A percentile compares a stretch with the other conserved stretches of the same genome.
These are phyloP conservation scores for Ceratocystis huliohia DNA, from an alignment of 2,329 filamentous ascomycete species.

Conservation along the genomic window DNA sequence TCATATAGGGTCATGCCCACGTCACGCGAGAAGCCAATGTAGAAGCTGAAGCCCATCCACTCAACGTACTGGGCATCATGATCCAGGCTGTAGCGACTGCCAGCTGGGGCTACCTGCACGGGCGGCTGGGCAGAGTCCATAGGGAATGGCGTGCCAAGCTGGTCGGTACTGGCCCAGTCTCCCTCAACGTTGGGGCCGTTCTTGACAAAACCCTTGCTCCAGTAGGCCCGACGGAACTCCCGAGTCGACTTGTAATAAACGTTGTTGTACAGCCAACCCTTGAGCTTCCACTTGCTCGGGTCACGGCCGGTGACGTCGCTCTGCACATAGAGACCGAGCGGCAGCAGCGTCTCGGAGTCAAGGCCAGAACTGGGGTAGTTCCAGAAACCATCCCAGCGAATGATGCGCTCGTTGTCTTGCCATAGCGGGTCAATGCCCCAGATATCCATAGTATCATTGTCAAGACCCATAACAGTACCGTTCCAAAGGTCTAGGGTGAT, in stretches of 20 bases:
- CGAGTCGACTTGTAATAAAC: constrained; percentile 29
- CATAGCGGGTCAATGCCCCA: constrained; percentile 30
- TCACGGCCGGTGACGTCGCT: constrained; percentile 35
- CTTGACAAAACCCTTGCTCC: constrained; percentile 30
- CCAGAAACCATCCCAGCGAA: constrained; percentile 32
- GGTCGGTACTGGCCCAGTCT: constrained; percentile 29
- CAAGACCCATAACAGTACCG: constrained; percentile 28
- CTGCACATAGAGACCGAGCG: constrained; percentile 35
- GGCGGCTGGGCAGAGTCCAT: constrained; percentile 30
- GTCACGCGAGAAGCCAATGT: constrained; percentile 33
- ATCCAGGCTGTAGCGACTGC: constrained; percentile 35
- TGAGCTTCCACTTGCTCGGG: constrained; percentile 31
- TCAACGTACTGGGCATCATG: constrained; percentile 35
- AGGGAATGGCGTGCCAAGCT: constrained; percentile 27
- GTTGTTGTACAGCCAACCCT: constrained; percentile 33
- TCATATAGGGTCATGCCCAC: constrained; percentile 38
- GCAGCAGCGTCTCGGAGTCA: constrained; percentile 30
- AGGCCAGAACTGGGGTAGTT: constrained; percentile 29
- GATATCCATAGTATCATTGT: constrained; percentile 27
- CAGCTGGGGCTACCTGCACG: constrained; percentile 29
- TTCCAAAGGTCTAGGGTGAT: constrained; percentile 32
- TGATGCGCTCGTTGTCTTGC: constrained; percentile 32
- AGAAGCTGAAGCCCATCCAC: constrained; percentile 43
- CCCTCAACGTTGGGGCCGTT: constrained; percentile 28
- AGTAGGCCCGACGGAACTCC: constrained; percentile 30